phyloP scores from a whole-genome alignment of 2,329 filamentous ascomycete species.

The Alternaria dauci region DNA sequence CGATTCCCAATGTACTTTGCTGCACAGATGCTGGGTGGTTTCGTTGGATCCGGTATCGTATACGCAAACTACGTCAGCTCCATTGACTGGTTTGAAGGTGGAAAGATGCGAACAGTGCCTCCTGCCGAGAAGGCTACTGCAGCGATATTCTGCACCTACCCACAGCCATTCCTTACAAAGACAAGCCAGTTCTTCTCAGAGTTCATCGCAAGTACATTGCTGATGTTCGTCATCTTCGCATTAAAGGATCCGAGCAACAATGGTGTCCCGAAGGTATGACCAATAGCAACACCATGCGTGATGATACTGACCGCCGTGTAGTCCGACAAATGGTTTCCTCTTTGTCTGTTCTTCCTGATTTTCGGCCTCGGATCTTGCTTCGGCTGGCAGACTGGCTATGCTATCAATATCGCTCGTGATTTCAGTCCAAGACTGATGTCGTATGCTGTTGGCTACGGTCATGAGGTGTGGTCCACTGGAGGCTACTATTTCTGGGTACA shows the following conservation, averaged over 20 bases:
- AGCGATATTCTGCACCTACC: conserved; percentile 78
- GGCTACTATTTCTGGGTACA: conserved; percentile 77
- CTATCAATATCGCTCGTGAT: conserved; percentile 76
- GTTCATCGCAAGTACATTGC: conserved; percentile 70
- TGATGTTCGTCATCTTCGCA: conserved; percentile 77
- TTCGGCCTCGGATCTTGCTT: conserved; percentile 78
- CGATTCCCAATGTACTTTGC: conserved; percentile 73
- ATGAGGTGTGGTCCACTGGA: conserved; percentile 71
- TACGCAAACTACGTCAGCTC: conserved; percentile 61
- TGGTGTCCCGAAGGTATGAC: conserved; percentile 42
- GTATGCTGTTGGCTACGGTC: conserved; percentile 73
- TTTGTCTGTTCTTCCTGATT: conserved; percentile 74
- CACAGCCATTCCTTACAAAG: conserved; percentile 70
- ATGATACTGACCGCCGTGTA: not conserved
- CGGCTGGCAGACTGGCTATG: conserved; percentile 79
- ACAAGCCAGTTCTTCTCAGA: conserved; percentile 76
- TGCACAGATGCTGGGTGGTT: conserved; percentile 73
- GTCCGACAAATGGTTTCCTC: conserved; percentile 54
- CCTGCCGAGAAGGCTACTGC: conserved; percentile 67
- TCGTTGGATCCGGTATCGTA: conserved; percentile 61
- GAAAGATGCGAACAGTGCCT: conserved; percentile 68
- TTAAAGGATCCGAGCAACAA: conserved; percentile 65
- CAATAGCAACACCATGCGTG: rapidly evolving
- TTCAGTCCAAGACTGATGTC: conserved; percentile 73
- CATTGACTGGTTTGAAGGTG: conserved; percentile 71